These are phyloP conservation scores for Fraxinus dipetala DNA, from an alignment of 305 asterid genomes.

Conservation along the genomic window DNA sequence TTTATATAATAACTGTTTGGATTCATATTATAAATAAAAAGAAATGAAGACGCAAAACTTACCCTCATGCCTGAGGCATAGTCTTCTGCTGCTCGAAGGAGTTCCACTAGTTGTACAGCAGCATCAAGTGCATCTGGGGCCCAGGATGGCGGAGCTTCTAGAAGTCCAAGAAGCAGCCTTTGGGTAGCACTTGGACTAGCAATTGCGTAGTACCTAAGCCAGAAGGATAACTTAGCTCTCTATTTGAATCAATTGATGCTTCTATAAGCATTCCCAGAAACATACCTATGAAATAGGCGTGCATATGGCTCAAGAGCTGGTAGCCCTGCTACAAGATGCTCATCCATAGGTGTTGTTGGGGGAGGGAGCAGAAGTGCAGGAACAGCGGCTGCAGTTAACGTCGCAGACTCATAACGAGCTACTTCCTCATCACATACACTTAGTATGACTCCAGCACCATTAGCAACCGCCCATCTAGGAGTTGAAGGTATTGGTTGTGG, in stretches of 20 bases:
- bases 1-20: background rate
- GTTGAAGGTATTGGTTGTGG: slow-evolving; percentile 95
- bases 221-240: slow-evolving; percentile 32
- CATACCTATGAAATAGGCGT: slow-evolving; percentile 86
- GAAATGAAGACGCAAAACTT: slow-evolving; percentile 20
- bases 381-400: slow-evolving; percentile 94
- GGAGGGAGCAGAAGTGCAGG: slow-evolving; percentile 99
- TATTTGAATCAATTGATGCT: slow-evolving; percentile 17
- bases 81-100: slow-evolving; percentile 98
- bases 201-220: slow-evolving; percentile 81
- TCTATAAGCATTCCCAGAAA: slow-evolving; percentile 16
- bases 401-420: slow-evolving; percentile 92
- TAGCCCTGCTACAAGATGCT: slow-evolving; percentile 97
- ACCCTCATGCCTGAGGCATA: slow-evolving; percentile 97
- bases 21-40: background rate
- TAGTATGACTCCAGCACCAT: slow-evolving; percentile 98
- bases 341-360: slow-evolving; percentile 97
- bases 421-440: slow-evolving; percentile 99
- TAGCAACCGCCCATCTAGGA: slow-evolving; percentile 99
- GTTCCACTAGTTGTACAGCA: slow-evolving; percentile 97
- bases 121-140: slow-evolving; percentile 99
- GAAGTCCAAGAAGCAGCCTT: slow-evolving; percentile 94
- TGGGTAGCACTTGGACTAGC: slow-evolving; percentile 99
- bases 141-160: slow-evolving; percentile 99
- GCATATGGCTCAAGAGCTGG: slow-evolving; percentile 99